Conservation (phyloP, 148 eudicot genomes). For the Camellia granthamiana region DNA sequence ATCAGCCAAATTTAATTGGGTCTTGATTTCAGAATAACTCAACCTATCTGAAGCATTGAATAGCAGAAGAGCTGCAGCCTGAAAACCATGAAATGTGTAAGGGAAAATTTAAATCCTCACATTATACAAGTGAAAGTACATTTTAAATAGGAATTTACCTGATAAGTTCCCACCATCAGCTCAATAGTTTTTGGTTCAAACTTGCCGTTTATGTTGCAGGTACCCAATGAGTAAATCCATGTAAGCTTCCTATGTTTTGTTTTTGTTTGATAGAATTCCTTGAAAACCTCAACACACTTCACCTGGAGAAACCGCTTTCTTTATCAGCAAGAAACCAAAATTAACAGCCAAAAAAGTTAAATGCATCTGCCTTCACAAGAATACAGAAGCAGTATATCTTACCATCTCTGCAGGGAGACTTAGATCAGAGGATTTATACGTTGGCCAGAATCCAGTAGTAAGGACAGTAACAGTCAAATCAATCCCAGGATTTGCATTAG, state of each 20-base stretch:
- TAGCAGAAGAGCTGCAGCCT: slow-evolving; percentile 36
- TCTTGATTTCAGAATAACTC: slow-evolving; percentile 29
- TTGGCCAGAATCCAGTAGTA: slow-evolving; percentile 42
- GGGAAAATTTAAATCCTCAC: background rate
- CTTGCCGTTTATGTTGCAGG: slow-evolving; percentile 28
- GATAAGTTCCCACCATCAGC: slow-evolving; percentile 31
- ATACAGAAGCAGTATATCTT: background rate
- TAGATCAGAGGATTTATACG: slow-evolving; percentile 35
- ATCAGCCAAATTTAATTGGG: slow-evolving; percentile 29
- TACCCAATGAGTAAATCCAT: slow-evolving; percentile 39
- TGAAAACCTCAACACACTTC: slow-evolving; percentile 33
- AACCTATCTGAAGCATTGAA: slow-evolving; percentile 32
- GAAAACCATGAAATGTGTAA: background rate
- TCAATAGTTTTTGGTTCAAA: slow-evolving; percentile 32
- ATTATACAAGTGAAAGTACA: background rate
- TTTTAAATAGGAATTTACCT: slow-evolving; percentile 15
- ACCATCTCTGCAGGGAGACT: slow-evolving; percentile 38
- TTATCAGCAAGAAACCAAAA: background rate
- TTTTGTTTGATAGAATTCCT: slow-evolving; percentile 26
- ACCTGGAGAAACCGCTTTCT: slow-evolving; percentile 15
- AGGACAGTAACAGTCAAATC: background rate
- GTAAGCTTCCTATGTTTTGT: slow-evolving; percentile 33
- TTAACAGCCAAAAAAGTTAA: background rate
- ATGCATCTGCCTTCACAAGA: background rate
- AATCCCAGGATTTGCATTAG: too few species aligned